Base-by-base conservation (phyloP, 768 basidiomycete genomes). In the Baorangia bicolor region DNA sequence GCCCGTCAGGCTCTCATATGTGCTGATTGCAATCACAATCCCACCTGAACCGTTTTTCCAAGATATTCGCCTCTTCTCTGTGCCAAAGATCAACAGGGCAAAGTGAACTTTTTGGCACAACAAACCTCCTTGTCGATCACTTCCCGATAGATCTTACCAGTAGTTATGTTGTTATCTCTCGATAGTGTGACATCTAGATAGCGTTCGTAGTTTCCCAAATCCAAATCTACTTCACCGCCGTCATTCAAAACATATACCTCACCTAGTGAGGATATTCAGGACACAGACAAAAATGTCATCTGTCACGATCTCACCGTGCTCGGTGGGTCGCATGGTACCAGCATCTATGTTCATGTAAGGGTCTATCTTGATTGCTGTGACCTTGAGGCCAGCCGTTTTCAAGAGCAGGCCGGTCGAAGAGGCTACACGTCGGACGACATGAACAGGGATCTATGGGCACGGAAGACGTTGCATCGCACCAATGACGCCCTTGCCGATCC, bases 261-360 rank as follows among this genome's bases (percentile, higher is more conserved):
- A 63, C 95, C 95, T 89, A 59, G 23, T 52, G 39, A 52, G 60
- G 52, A 56, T 50, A 55, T 59, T 73, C 40, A 73, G 63, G 61
- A 48, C 39, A 49, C 7, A 39, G 43, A 35, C 21, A 16, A 46
- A 56, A 52, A 21, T 28, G 21, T 3, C 41, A 53, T 60, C 28
- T 39, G 49, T 33, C 56, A 38, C 43, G 47, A 57, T 59, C 86
- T 80, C 71, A 92, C 95, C 96, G 70, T 99, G 96, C 73, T 99
- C 96, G 16, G 94, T 96, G 14, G 96, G 96, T 47, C 93, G 81
- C 96, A 99, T 99, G 20, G 96, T 98, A 34, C 96, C 96, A 23
- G 96, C 96, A 80, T 99, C 96, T 65, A 99, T 98, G 76, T 99
- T 99, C 96, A 99, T 98, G 65, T 99, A 99, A 14, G 96, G 96